Conservation (phyloP, 768 basidiomycete genomes). For the Hemileccinum impolitum region DNA sequence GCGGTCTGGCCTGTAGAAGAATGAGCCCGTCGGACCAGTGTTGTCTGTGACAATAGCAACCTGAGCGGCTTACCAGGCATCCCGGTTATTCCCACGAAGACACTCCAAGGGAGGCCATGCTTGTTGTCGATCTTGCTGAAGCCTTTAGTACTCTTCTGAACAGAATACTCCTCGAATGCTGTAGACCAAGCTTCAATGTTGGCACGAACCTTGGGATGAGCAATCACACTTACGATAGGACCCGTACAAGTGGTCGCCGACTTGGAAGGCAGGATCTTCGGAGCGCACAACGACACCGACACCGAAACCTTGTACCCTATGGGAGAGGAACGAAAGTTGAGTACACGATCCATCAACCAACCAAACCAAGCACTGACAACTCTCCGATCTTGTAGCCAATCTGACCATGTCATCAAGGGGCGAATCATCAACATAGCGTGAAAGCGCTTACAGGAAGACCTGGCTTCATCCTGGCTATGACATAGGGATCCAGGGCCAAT, state of each 20-base stretch:
- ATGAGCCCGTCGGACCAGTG: too few species aligned
- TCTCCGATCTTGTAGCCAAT: slow-evolving; percentile 2
- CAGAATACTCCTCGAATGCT: slow-evolving; percentile 18
- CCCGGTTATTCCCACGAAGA: slow-evolving; percentile 27
- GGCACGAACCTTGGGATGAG: neutral
- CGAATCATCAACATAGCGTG: neutral
- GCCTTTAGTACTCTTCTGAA: neutral
- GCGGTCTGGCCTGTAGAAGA: slow-evolving; percentile 15
- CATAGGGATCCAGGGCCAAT: slow-evolving; percentile 45
- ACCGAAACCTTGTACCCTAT: slow-evolving; percentile 32
- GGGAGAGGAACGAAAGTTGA: neutral
- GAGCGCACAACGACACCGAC: slow-evolving; percentile 30
- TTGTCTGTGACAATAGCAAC: too few species aligned
- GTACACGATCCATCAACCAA: too few species aligned
- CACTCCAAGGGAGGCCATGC: slow-evolving; percentile 26
- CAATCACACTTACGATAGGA: slow-evolving; percentile 25
- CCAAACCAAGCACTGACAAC: neutral
- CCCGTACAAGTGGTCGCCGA: slow-evolving; percentile 4
- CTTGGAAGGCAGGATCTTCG: slow-evolving; percentile 2
- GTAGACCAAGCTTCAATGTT: slow-evolving; percentile 34
- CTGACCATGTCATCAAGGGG: neutral
- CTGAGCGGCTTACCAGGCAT: slow-evolving; percentile 16
- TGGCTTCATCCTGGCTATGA: slow-evolving; percentile 38
- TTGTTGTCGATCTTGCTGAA: slow-evolving; percentile 22
- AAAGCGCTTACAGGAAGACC: neutral